Evolutionary conservation across 2,329 filamentous ascomycete species (phyloP), one percentile per base, ranked within the genome.

Genomic region (Nectriaceae sp.): DNA sequence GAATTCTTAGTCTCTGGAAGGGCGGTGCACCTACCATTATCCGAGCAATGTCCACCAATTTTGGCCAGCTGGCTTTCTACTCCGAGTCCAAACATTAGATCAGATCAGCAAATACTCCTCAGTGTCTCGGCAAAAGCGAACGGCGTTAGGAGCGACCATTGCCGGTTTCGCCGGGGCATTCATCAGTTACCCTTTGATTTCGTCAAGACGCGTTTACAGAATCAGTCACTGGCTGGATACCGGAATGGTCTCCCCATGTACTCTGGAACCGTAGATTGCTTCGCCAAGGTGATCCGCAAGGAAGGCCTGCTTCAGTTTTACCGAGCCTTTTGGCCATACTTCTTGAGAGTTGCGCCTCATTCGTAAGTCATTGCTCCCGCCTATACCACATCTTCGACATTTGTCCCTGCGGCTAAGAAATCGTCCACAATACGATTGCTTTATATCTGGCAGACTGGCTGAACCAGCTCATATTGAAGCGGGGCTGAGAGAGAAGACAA

Each of bases 111-210:
- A 46, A 21, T 37, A 47, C 21, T 50, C 48, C 1, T 73, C 68
- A 2, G 64, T 84, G 44, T 76, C 76, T 2, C 59, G 75, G 5
- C 70, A 75, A 50, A 72, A 69, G 36, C 81, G 85, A 65, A 85
- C 83, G 1, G 74, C 88, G 47, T 77, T 82, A 1, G 84, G 85
- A 0, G 82, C 78, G 3, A 83, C 78, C 4, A 77, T 88, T 51
- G 85, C 85, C 1, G 85, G 85, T 1, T 88, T 88, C 73, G 87
- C 88, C 59, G 85, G 85, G 13, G 82, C 77, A 55, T 87, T 88
- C 75, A 80, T 88, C 60, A 84, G 79, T 19, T 88, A 65, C 85
- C 85, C 1, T 88, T 89, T 61, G 85, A 89, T 67, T 88, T 89
- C 62, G 79, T 89, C 70, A 89, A 89, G 77, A 89, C 85, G 19